Base-by-base conservation (phyloP, 129 eudicot species). In the Lactuca sativa region DNA sequence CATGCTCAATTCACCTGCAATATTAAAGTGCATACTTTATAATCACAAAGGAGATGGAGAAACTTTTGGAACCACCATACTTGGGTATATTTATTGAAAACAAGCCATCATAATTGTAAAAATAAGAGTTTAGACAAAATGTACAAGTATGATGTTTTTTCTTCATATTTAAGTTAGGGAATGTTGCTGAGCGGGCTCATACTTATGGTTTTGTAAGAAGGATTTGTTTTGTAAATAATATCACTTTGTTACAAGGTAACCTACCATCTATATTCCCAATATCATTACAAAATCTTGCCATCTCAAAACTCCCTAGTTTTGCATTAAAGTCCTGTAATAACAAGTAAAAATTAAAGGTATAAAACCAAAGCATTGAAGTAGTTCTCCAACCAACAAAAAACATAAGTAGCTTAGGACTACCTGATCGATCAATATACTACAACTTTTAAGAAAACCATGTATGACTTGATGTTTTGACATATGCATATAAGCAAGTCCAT, bases 1-100 rank as follows among this genome's bases (percentile, higher is more conserved):
- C 52, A n/a, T 56, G 37, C 9, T 15, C 63, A 79, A 31, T 51
- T 62, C 70, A 30, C 87, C 84, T 83, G 74, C 31, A 30, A 66
- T 6, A 31, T 59, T 25, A 8, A 53, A 34, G 51, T 5, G 41
- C 34, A 9, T 10, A 43, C 1, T 36, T 59, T 61, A 48, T 4
- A 4, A 59, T 44, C 55, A 38, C 25, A 21, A 12, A 14, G 34
- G 1, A 12, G 43, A 56, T 21, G 38, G 9, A 12, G 6, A 6
- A 5, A 59, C 8, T 41, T 70, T 32, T 33, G 4, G 10, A 15
- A 33, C 9, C n/a, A 47, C 52, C 6, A 36, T 6, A 36, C 38
- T 4, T 36, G 38, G 38, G 38, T 0, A 36, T 36, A 36, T 6
- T 36, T 36, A 6, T 3, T 36, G 38, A 36, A 6, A 36, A 36